Percentiles rank a stretch among this genome's conserved stretches.
phyloP scores from a whole-genome alignment of 1,284 basidiomycete species.

The Rhodotorula sp. region DNA sequence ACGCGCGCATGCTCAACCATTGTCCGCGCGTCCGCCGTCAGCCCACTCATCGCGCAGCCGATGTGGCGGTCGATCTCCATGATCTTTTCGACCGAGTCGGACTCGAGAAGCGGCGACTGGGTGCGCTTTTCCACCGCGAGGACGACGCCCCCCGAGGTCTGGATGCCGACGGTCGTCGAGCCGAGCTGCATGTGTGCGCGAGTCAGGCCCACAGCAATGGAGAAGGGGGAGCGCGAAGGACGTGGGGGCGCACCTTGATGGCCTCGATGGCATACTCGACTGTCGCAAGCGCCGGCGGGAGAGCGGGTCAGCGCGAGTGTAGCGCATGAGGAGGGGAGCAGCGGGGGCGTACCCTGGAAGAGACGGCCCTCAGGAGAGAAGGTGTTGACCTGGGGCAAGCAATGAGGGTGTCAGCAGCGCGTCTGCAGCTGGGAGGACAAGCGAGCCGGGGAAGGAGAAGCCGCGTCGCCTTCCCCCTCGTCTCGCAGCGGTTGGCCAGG shows the following conservation, averaged over 20 bases:
- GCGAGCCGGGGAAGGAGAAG: background rate
- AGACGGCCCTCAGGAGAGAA: slow-evolving; percentile 84
- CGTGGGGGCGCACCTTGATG: slow-evolving; percentile 70
- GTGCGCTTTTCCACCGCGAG: slow-evolving; percentile 98
- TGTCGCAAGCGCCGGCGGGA: slow-evolving; percentile 49
- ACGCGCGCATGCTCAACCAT: slow-evolving; percentile 99
- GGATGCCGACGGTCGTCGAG: slow-evolving; percentile 87
- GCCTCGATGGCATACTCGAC: slow-evolving; percentile 99
- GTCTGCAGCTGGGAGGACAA: too few species aligned
- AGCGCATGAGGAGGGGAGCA: background rate
- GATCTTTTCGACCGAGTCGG: slow-evolving; percentile 97
- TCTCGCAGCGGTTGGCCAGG: background rate
- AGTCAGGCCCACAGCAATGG: background rate
- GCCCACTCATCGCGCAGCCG: slow-evolving; percentile 96
- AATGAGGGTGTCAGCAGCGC: too few species aligned
- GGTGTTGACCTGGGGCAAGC: slow-evolving; percentile 56
- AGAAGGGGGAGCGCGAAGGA: background rate
- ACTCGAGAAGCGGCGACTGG: slow-evolving; percentile 92
- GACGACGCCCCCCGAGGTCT: slow-evolving; percentile 76
- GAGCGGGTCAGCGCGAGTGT: background rate
- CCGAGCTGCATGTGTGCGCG: slow-evolving; percentile 67
- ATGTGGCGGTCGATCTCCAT: slow-evolving; percentile 99
- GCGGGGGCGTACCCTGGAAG: slow-evolving; percentile 53
- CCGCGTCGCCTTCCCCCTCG: background rate
- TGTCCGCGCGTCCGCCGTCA: slow-evolving; percentile 96